Base-by-base conservation (phyloP, 192 early-diverging fungal species). In the Phlyctochytrium bullatum region DNA sequence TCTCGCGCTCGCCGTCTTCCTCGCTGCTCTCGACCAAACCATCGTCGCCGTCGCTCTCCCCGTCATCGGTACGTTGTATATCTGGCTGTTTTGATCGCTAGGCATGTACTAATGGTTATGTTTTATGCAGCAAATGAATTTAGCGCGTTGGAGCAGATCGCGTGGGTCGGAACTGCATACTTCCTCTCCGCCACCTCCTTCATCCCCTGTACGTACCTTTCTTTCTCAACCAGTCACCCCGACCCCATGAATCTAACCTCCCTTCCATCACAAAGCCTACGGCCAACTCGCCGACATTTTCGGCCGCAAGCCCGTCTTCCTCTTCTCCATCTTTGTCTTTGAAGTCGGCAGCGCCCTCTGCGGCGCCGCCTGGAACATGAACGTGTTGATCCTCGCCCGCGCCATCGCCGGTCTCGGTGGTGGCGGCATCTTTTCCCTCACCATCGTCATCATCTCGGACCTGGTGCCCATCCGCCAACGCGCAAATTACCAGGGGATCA, bases 131-230 rank as follows among this genome's bases (percentile, higher is more conserved):
- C 76, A 2, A 72, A 84, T 14, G 72, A 65, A 65, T 65, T 54
- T 33, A 10, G 56, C 2, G 2, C 59, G 78, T 93, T 86, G 4
- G 79, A 80, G 47, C 71, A 79, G 40, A 84, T 90, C 32, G 71
- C 85, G 25, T 95, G 93, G 93, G 79, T 95, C 31, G 86, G 86
- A 3, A 88, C 82, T 23, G 78, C 84, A 27, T 95, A 92, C 60
- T 80, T 95, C 16, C 78, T 76, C 12, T 71, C 78, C 6, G 68
- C 70, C 29, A 90, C 90, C 0, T 84, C 92, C 6, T 82, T 90
- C 52, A 62, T 59, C 89, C 0, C 82, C 89, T 6, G 76, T 70
- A 25, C 58, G 76, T 3, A n/a, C n/a, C n/a, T n/a, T n/a, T n/a
- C n/a, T n/a, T n/a, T n/a, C n/a, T n/a, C n/a, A n/a, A n/a, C n/a